Percentiles rank a stretch among this genome's conserved stretches.
Evolutionary conservation across 2,329 filamentous ascomycete genomes (phyloP).

Genomic region (Rutstroemia sp.): DNA sequence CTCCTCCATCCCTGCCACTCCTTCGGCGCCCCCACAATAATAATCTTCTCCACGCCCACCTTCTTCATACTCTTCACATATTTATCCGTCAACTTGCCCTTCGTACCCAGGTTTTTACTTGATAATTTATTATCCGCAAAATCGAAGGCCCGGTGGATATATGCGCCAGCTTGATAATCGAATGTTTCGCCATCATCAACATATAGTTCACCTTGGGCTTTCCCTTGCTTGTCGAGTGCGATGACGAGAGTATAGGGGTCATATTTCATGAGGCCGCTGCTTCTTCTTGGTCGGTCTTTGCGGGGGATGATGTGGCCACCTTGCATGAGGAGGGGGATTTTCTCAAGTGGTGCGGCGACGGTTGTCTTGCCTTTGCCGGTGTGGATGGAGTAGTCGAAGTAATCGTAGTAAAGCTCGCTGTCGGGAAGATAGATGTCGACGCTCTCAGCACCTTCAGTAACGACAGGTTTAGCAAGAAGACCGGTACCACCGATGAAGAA

Average conservation of each 20-base stretch:
- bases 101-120: constrained; percentile 57
- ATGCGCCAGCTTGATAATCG: constrained; percentile 77
- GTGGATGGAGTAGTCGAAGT: constrained; percentile 78
- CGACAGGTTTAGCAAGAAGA: constrained; percentile 86
- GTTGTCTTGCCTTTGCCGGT: constrained; percentile 61
- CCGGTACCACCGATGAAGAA: constrained; percentile 85
- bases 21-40: constrained; percentile 72
- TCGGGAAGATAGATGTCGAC: constrained; percentile 84
- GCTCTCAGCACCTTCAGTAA: constrained; percentile 64
- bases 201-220: constrained; percentile 78
- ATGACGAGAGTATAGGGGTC: constrained; percentile 93
- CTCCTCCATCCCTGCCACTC: constrained; percentile 59
- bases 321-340: constrained; percentile 84
- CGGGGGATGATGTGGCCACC: constrained; percentile 89
- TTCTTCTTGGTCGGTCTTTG: constrained; percentile 80
- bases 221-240: constrained; percentile 57
- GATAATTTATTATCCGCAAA: constrained; percentile 54
- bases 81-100: constrained; percentile 54
- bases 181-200: constrained; percentile 91
- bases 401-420: constrained; percentile 86
- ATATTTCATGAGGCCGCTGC: constrained; percentile 80
- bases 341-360: constrained; percentile 72
- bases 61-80: constrained; percentile 75
- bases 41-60: constrained; percentile 75
- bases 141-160: constrained; percentile 75